phyloP scores from a whole-genome alignment of 202 grass and related monocot species.

The Thinopyrum obtusiflorum region DNA sequence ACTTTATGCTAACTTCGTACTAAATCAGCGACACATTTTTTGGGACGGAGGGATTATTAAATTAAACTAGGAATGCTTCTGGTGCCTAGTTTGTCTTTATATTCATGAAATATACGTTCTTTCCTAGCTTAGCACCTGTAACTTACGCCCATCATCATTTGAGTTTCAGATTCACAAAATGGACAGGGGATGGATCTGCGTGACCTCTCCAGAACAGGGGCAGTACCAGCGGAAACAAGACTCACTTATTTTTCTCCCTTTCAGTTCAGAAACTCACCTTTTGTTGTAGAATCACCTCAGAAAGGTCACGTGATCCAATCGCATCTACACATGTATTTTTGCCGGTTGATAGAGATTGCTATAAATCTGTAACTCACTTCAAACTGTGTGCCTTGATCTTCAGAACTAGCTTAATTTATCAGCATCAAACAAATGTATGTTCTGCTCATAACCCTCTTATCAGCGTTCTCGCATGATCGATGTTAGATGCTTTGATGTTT shows the following conservation, averaged over 20 bases:
- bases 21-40: too few relatives aligned
- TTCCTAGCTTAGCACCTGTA: too few relatives aligned
- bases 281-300: conserved; percentile 16
- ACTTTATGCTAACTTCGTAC: too few relatives aligned
- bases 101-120: too few relatives aligned
- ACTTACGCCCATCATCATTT: neutral
- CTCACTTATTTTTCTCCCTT: neutral
- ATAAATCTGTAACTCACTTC: neutral
- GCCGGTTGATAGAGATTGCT: neutral
- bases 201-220: neutral
- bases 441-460: neutral
- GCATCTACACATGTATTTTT: neutral
- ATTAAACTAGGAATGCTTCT: too few relatives aligned
- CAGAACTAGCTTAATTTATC: neutral
- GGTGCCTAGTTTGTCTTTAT: too few relatives aligned
- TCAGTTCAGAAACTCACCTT: neutral
- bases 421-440: neutral
- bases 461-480: neutral
- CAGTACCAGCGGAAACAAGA: neutral
- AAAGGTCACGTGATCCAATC: neutral
- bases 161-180: conserved; percentile 17
- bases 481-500: neutral
- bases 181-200: neutral
- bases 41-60: too few relatives aligned
- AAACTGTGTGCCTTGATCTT: neutral